phyloP scores from a whole-genome alignment of 1,284 basidiomycete genomes.

The Leccinum subfulvum region DNA sequence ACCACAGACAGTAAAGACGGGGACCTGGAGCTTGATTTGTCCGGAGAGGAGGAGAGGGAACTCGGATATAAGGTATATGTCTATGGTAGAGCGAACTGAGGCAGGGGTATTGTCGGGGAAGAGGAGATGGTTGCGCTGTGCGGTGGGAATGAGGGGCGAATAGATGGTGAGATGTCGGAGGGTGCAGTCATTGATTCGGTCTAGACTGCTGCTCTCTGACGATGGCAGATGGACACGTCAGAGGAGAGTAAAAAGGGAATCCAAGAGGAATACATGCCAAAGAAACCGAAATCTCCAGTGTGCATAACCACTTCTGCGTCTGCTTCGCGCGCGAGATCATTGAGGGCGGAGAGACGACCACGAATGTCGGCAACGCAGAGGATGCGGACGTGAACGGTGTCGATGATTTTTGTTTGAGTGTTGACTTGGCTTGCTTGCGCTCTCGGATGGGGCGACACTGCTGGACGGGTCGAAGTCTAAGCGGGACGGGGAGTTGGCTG shows the following conservation, averaged over 20 bases:
- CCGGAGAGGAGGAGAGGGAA: too few species aligned
- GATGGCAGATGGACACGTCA: too few species aligned
- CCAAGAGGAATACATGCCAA: too few species aligned
- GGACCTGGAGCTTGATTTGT: too few species aligned
- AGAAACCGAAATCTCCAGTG: too few species aligned
- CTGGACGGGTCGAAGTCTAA: conserved; percentile 56
- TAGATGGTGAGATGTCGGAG: conserved; percentile 96
- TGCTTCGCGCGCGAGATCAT: conserved; percentile 85
- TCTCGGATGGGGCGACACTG: conserved; percentile 55
- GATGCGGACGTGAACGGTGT: conserved; percentile 80
- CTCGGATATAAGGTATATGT: too few species aligned
- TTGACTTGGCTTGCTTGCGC: conserved; percentile 53
- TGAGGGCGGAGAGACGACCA: conserved; percentile 83
- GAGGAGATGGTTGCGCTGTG: conserved; percentile 81
- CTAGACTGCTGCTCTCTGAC: too few species aligned
- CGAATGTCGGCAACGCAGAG: conserved; percentile 96
- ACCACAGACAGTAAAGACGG: too few species aligned
- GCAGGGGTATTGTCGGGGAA: conserved; percentile 54
- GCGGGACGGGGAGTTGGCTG: conserved; percentile 51
- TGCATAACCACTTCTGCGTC: conserved; percentile 62
- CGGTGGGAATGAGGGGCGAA: conserved; percentile 88
- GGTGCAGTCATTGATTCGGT: conserved; percentile 50
- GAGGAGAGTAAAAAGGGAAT: too few species aligned
- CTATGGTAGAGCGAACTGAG: too few species aligned
- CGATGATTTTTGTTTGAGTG: conserved; percentile 75